Evolutionary conservation across 2,329 filamentous ascomycete species (phyloP), one percentile per base, ranked within the genome.

Genomic region (Aspergillus sp.): DNA sequence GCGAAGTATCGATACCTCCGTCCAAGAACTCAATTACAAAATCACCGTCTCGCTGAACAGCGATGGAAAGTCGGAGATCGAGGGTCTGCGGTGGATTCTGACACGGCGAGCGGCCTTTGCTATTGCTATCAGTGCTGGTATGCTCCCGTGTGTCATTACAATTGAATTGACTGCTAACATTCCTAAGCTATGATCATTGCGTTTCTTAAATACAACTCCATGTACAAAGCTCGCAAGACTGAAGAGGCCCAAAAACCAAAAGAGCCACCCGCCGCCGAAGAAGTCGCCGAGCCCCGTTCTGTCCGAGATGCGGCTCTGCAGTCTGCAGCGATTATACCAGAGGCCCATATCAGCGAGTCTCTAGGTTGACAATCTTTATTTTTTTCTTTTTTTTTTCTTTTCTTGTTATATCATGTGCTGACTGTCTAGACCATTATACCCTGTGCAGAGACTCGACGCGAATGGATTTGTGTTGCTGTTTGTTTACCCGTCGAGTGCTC

Each of bases 1-100:
- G 61, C 80, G 86, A 53, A 71, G 72, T 5, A 81, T 84, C 52
- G 89, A 96, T 53, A 83, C 82, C 31, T 80, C 80, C 71, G 88
- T 94, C 41, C 88, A 95, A 68, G 82, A 94, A 64, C 72, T 96
- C 46, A 93, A 89, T 61, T 94, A 96, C 63, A 91, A 93, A 57
- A 96, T 98, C 58, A 93, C 84, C 14, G 86, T 94, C 19, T 72
- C 76, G 25, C 72, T 98, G 26, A 93, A 86, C 57, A 91, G 85
- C 41, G 91, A 96, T 58, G 78, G 82, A 29, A 88, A 89, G 56
- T 89, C 83, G 4, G 84, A 95, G 48, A 88, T 96, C 30, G 91
- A 98, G 58, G 82, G 80, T 1, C 66, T 98, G 30, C 72, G 91
- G 38, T 96, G 91, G 91, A 78, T 95, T 26, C 62, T 81, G 36